A percentile compares a stretch with the other conserved stretches of the same genome.
phyloP scores from a whole-genome alignment of 2,329 filamentous ascomycete species.

The Escovopsis sp. region DNA sequence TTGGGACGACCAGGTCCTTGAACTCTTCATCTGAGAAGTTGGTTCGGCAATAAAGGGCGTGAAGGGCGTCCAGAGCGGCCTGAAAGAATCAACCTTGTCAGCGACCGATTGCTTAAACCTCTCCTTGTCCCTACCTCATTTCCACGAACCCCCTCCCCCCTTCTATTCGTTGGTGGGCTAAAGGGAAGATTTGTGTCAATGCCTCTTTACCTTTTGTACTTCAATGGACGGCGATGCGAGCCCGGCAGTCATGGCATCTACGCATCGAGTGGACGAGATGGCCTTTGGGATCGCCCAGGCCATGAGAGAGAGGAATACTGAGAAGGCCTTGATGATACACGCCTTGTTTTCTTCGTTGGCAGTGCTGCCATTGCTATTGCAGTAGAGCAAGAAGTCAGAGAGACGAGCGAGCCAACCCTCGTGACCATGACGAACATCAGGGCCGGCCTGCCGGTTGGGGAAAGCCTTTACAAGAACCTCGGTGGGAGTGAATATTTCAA shows the following conservation, averaged over 20 bases:
- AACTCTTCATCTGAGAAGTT: constrained; percentile 69
- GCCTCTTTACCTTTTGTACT: constrained; percentile 49
- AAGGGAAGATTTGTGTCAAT: too few relatives aligned
- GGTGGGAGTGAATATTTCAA: constrained; percentile 83
- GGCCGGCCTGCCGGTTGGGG: constrained; percentile 52
- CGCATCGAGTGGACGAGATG: constrained; percentile 54
- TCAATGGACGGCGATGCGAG: constrained; percentile 56
- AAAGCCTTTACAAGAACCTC: constrained; percentile 61
- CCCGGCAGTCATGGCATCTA: constrained; percentile 55
- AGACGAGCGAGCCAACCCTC: constrained; percentile 82
- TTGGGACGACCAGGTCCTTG: constrained; percentile 58
- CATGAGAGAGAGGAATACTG: constrained; percentile 64
- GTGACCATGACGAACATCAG: constrained; percentile 58
- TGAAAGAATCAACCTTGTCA: constrained; percentile 20
- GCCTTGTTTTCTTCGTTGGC: constrained; percentile 51
- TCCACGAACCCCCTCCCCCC: too few relatives aligned
- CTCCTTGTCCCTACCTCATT: too few relatives aligned
- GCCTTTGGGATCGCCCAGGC: constrained; percentile 80
- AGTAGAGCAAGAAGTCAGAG: constrained; percentile 58
- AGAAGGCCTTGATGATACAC: constrained; percentile 63
- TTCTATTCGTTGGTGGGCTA: too few relatives aligned
- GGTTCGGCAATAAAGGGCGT: constrained; percentile 62
- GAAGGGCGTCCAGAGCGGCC: constrained; percentile 71
- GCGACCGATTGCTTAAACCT: neutral
- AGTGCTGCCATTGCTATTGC: constrained; percentile 49